Base-by-base conservation (phyloP, 768 basidiomycete species). In the Trametes maxima region DNA sequence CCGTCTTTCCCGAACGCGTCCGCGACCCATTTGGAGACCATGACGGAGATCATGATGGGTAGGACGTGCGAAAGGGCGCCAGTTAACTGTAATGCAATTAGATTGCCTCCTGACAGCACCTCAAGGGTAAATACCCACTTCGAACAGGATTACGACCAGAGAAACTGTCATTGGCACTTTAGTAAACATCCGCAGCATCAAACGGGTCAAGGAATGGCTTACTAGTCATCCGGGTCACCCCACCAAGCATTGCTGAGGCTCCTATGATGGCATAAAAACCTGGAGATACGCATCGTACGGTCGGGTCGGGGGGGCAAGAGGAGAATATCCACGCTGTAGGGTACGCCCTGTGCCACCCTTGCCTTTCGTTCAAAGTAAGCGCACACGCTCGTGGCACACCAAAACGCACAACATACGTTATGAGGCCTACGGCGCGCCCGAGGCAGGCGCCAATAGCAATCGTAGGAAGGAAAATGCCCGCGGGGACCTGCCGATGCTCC, bases 211-310 rank as follows among this genome's bases (percentile, higher is more conserved):
- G 22, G 22, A 3, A 8, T 3, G 8, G 67, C 84, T 72, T 62
- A 88, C 87, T 84, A 4, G 88, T 89, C 88, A 89, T 89, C 59
- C 87, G 76, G 4, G 89, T 90, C 2, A 90, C 89, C 11, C 89
- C 89, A 19, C 85, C 88, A 5, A 90, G 74, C 87, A 90, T 86
- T 1, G 87, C 86, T 43, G 88, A 84, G 28, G 89, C 89, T 2
- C 89, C 89, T 28, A 90, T 85, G 19, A 90, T 87, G 22, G 88
- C 85, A 68, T 90, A 90, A 70, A 90, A 90, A 28, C 87, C 89
- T 8, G 88, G 89, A 13, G 84, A 89, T 39, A 90, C 81, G 67
- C 89, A 90, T 49, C 81, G 78, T 28, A 85, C 79, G 19, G 85
- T 82, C 0, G 84, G 85, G 67, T 90, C 89, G 1, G 89, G 87